Base-by-base conservation (phyloP, 176 grass and related monocot genomes). In the Pharus latifolius region DNA sequence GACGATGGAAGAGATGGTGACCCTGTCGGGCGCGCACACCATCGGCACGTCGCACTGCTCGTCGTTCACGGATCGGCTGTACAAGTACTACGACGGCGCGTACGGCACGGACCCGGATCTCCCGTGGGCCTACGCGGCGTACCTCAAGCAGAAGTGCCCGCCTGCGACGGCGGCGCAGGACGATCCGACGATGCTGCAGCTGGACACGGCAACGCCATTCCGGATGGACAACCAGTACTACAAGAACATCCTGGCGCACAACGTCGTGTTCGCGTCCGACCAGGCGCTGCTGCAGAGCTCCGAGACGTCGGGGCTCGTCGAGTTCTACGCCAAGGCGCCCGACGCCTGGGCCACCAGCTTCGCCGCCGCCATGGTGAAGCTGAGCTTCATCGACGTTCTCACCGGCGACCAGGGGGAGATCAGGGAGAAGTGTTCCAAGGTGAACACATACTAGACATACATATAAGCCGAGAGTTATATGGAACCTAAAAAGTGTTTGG, bases 11-110 rank as follows among this genome's bases (percentile, higher is more conserved):
- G 83, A 85, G 16, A 42, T 85, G 83, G 77, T 80, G 22, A 80
- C 83, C 10, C 64, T 86, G 5, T 65, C 77, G 0, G 83, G 83
- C 0, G 77, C 77, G 1, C 83, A 86, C 77, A 37, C 58, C 58
- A 86, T 86, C 25, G 83, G 83, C 49, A 79, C 77, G 54, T 76
- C 83, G 4, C 77, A 76, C 57, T 86, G 83, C 77, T 74, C 77
- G 0, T 71, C 77, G 1, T 80, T 85, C 77, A 73, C 76, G 2
- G 23, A 31, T 18, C 63, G 83, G 2, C 56, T 85, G 3, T 85
- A 85, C 83, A 76, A 70, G 23, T 76, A 31, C n/a, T n/a, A n/a
- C 26, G 34, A n/a, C 17, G 69, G 77, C 3, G 5, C 2, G 31
- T 32, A 37, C 16, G 69, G 62, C 16, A 52, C 72, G 14, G 83